These are phyloP conservation scores for Ganoderma boninense DNA, from an alignment of 1,284 basidiomycete genomes.

Conservation along the genomic window DNA sequence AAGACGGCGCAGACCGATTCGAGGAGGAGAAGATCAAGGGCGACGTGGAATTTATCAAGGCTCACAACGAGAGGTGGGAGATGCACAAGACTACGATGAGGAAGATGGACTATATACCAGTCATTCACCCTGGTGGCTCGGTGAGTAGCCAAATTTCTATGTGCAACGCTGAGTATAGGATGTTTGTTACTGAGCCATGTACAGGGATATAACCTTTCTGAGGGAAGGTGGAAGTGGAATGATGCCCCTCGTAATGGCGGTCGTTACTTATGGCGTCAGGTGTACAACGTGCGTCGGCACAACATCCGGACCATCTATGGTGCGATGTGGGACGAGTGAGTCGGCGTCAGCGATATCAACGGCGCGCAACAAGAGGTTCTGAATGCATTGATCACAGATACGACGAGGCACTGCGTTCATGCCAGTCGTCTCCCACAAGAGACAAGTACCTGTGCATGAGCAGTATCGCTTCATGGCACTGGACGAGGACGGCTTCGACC, in stretches of 20 bases:
- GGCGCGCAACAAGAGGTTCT: neutral
- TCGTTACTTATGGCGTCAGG: constrained; percentile 77
- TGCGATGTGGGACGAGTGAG: constrained; percentile 87
- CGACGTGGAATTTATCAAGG: constrained; percentile 66
- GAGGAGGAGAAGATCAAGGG: constrained; percentile 65
- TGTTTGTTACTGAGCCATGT: neutral
- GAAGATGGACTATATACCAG: constrained; percentile 78
- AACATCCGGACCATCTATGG: constrained; percentile 76
- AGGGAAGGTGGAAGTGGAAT: constrained; percentile 74
- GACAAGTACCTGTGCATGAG: constrained; percentile 64
- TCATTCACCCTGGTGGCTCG: constrained; percentile 78
- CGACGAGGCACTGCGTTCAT: constrained; percentile 82
- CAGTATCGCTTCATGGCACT: constrained; percentile 68
- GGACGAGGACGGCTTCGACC: constrained; percentile 75
- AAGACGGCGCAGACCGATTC: constrained; percentile 66
- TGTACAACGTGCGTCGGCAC: constrained; percentile 67
- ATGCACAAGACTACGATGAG: constrained; percentile 46
- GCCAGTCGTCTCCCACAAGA: constrained; percentile 67
- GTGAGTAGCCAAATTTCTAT: constrained; percentile 50
- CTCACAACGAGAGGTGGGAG: constrained; percentile 50
- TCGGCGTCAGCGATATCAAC: constrained; percentile 25
- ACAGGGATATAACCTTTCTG: constrained; percentile 72
- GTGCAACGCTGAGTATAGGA: neutral
- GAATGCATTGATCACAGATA: constrained; percentile 54
- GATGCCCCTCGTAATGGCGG: constrained; percentile 73